Base-by-base conservation (phyloP, 805 yeast species). In the Starmera quercuum region DNA sequence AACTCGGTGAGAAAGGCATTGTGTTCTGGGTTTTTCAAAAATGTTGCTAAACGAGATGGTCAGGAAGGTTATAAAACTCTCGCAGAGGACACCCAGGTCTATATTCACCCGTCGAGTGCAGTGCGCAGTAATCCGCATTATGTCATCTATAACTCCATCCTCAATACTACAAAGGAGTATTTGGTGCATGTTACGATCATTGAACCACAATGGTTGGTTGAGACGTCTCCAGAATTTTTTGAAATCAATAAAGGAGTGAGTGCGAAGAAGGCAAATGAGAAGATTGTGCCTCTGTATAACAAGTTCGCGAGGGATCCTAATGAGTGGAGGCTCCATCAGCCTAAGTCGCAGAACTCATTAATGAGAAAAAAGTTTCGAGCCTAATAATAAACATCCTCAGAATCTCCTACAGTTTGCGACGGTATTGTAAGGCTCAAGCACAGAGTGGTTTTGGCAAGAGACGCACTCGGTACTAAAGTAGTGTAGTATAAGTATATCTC, bases 101-200 rank as follows among this genome's bases (percentile, higher is more conserved):
- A 71, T 37, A 69, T 90, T 38, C 97, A 90, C 54, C 98, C 98
- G 1, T 83, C 95, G 2, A 82, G 94, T 39, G 61, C 86, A 4
- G 54, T 90, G 14, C 75, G 70, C 49, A 71, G 68, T 24, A 68
- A 64, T 27, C 83, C 90, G 10, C 90, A 83, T 39, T 85, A 84
- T 58, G 81, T 87, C 29, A 56, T 90, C 7, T 88, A 85, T 49
- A 87, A 87, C 49, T 83, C 87, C 21, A 66, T 87, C 34, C 72
- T 87, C 20, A 66, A 86, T 43, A 90, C 98, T 0, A 73, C 83
- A 12, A 78, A 78, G 50, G 97, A 90, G 64, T 92, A 83, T 51
- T 86, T 90, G 95, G 83, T 92, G 36, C 86, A 86, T 46, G 78
- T 82, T 20, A 82, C 88, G 13, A 71, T 72, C n/a, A 75, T 92